These are phyloP conservation scores for Musa itinerans DNA, from an alignment of 176 grass and related monocot species.

Conservation along the genomic window DNA sequence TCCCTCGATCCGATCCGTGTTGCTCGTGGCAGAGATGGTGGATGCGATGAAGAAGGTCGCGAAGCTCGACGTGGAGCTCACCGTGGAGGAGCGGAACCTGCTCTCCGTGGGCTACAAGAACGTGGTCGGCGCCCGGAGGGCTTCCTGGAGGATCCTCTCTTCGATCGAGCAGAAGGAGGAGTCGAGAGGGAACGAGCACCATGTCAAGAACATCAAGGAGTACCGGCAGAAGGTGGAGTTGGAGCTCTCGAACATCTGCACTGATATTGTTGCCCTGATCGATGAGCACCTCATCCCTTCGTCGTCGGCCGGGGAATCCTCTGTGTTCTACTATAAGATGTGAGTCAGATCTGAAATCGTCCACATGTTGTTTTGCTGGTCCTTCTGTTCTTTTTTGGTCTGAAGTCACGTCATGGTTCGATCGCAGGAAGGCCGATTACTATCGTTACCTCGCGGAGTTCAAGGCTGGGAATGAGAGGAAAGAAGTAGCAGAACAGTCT, in stretches of 20 bases:
- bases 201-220: slow-evolving; percentile 28
- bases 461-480: slow-evolving; percentile 18
- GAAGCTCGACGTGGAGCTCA: slow-evolving; percentile 40
- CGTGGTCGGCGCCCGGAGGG: slow-evolving; percentile 36
- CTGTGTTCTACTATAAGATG: slow-evolving; percentile 69
- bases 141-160: slow-evolving; percentile 40
- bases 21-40: slow-evolving; percentile 40
- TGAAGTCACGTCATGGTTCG: neutral
- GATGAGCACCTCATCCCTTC: slow-evolving; percentile 54
- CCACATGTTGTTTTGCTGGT: neutral
- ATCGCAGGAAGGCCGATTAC: slow-evolving; percentile 36
- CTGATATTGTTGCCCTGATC: slow-evolving; percentile 39
- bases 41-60: slow-evolving; percentile 52
- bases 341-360: slow-evolving; percentile 15
- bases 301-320: slow-evolving; percentile 35
- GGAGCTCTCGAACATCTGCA: slow-evolving; percentile 45
- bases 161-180: slow-evolving; percentile 48
- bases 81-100: slow-evolving; percentile 55
- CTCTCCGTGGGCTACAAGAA: slow-evolving; percentile 61
- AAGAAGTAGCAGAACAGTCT: slow-evolving; percentile 18
- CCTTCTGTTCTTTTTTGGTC: neutral
- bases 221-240: slow-evolving; percentile 42
- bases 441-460: slow-evolving; percentile 38
- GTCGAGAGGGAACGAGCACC: slow-evolving; percentile 39
- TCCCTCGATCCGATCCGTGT: neutral